Evolutionary conservation across 495 filamentous ascomycete species (phyloP), one percentile per base, ranked within the genome.

Genomic region (Immersiella caudata): DNA sequence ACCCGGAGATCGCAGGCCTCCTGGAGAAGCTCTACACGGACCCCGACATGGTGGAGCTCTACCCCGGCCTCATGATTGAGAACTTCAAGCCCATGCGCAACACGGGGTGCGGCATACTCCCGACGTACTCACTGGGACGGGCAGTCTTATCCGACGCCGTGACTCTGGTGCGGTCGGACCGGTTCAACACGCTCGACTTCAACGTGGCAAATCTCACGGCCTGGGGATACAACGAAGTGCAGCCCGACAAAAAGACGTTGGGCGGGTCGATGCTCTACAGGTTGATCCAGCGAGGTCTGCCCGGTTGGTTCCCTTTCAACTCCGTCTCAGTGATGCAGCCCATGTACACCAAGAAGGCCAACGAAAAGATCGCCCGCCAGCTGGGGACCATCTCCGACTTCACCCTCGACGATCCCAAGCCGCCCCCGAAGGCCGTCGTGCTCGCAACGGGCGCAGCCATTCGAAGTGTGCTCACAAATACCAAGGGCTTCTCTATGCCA

Each of bases 81-180:
- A 83, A 89, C 65, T 81, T 86, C 46, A 93, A 94, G 72, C 79
- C 84, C 33, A 75, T 85, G 0, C 83, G 88, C 67, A 76, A 79
- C 6, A 86, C 91, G 8, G 91, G 90, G 40, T 88, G 87, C 67
- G 92, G 91, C 36, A 83, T 94, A 36, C 86, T 84, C 59, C 88
- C 89, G 11, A 86, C 86, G 56, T 93, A 85, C 76, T 92, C 92
- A 1, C 85, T 89, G 9, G 89, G 89, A 9, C 83, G 89, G 66
- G 90, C 88, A 14, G 88, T 95, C 58, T 83, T 96, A 9, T 93
- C 90, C 5, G 92, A 96, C 75, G 92, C 92, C 4, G 86, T 92
- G 11, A 86, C 89, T 4, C 79, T 95, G 12, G 91, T 96, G 21
- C 86, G 92, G 21, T 89, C 90, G 1, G 92, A 96, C 78, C 83